Evolutionary conservation across 352 stramenopile genomes (phyloP).

Genomic region (Globisporangium splendens): DNA sequence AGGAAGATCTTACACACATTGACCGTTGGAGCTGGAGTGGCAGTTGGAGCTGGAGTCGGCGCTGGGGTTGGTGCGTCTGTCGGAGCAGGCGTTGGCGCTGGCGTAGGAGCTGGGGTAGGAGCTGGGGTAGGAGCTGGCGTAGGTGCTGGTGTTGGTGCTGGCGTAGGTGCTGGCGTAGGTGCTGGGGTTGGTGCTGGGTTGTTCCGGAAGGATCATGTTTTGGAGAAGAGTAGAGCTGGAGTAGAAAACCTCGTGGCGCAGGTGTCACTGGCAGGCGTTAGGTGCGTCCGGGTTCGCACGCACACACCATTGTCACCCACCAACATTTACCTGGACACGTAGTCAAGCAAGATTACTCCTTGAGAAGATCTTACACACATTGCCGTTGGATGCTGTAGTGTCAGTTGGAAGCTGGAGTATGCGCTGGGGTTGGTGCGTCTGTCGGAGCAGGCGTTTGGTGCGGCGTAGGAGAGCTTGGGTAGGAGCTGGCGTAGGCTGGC

Average conservation of each 20-base stretch:
- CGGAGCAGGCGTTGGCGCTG: background rate
- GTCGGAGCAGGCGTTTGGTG: no score
- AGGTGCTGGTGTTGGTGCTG: background rate
- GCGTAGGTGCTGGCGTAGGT: background rate
- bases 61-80: no score
- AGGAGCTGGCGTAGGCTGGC: no score
- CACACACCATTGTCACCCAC: slow-evolving; percentile 15
- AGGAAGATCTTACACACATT: slow-evolving; percentile 24
- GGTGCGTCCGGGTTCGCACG: slow-evolving; percentile 14
- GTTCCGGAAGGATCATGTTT: background rate
- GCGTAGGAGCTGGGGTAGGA: background rate
- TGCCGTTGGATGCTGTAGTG: slow-evolving; percentile 1
- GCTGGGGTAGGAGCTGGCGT: background rate
- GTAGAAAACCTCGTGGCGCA: background rate
- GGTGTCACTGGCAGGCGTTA: slow-evolving; percentile 1
- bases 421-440: slow-evolving; percentile 1
- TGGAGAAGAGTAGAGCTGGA: background rate
- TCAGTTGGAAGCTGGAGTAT: background rate
- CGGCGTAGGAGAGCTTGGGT: no score
- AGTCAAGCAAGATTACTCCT: slow-evolving; percentile 21
- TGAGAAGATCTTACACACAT: slow-evolving; percentile 24
- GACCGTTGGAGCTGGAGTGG: background rate
- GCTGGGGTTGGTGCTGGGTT: no score
- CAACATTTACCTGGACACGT: slow-evolving; percentile 23
- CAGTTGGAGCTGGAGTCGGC: slow-evolving; percentile 1